Percentiles rank a stretch among this genome's conserved stretches.
Evolutionary conservation across 2,329 filamentous ascomycete species (phyloP).

Genomic region (Aspergillus brunneoviolaceus): DNA sequence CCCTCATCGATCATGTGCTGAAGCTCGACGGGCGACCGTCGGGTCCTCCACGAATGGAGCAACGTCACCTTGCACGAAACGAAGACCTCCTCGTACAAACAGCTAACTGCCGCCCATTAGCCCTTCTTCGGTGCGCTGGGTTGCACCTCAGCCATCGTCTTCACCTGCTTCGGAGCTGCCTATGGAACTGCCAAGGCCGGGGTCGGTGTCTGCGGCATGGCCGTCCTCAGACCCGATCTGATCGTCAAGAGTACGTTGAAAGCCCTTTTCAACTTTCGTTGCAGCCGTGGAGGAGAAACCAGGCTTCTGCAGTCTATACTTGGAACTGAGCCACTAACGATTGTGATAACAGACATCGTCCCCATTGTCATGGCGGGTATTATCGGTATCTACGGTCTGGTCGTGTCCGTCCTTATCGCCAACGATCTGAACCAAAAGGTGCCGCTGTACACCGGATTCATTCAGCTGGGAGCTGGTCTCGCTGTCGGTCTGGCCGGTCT

Average conservation of each 20-base stretch:
- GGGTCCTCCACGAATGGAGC: constrained; percentile 1
- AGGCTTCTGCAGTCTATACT: constrained; percentile 14
- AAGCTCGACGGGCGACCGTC: neutral
- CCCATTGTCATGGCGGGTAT: constrained; percentile 99
- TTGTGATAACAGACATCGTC: constrained; percentile 74
- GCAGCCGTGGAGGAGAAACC: neutral
- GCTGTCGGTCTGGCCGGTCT: constrained; percentile 79
- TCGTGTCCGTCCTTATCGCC: constrained; percentile 84
- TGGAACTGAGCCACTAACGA: constrained; percentile 2
- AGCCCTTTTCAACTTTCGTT: neutral
- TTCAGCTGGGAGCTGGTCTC: constrained; percentile 81
- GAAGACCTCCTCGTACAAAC: neutral
- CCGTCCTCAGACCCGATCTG: constrained; percentile 94
- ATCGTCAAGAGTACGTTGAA: constrained; percentile 92
- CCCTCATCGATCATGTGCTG: constrained; percentile 3
- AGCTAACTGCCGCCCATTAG: constrained; percentile 39
- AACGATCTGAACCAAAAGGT: constrained; percentile 71
- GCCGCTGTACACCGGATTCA: constrained; percentile 77
- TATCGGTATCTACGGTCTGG: constrained; percentile 96
- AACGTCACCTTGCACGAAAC: constrained; percentile 1
- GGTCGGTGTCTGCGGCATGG: constrained; percentile 97
- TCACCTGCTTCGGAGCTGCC: constrained; percentile 93
- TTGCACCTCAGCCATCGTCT: constrained; percentile 91
- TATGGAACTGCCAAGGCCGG: constrained; percentile 99
- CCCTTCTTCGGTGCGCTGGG: constrained; percentile 98